Conservation (phyloP, 2,329 filamentous ascomycete species). For the Epichloe gansuensis region DNA sequence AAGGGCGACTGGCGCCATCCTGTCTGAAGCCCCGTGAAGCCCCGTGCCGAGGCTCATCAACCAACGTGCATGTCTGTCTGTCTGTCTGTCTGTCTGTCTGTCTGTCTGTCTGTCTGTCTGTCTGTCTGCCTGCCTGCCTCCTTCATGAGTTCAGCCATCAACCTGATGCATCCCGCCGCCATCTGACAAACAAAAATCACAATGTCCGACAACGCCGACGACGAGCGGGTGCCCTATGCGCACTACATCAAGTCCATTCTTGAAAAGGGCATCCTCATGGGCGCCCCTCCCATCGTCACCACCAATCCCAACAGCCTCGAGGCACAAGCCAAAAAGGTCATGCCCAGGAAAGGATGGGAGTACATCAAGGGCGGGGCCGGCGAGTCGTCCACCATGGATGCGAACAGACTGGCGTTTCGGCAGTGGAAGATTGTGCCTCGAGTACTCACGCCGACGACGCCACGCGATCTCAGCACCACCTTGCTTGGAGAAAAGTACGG, state of each 20-base stretch:
- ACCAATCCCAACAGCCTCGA: conserved; percentile 46
- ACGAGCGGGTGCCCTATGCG: conserved; percentile 21
- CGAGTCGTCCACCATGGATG: conserved; percentile 46
- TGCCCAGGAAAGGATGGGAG: conserved; percentile 38
- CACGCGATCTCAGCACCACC: conserved; percentile 35
- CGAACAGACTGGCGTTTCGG: conserved; percentile 44
- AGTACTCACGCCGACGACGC: conserved; percentile 31
- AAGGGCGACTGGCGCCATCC: background rate
- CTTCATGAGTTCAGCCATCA: background rate
- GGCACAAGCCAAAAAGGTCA: conserved; percentile 35
- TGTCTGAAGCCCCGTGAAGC: background rate
- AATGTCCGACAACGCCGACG: conserved; percentile 9
- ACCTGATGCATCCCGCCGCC: background rate
- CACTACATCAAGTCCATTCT: conserved; percentile 37
- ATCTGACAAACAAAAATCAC: conserved; percentile 2
- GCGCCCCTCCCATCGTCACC: conserved; percentile 37
- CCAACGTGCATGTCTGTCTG: no score
- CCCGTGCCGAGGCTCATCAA: background rate
- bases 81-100: no score
- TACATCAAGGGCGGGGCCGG: conserved; percentile 52
- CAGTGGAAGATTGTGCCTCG: conserved; percentile 39
- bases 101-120: no score
- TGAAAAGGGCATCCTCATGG: conserved; percentile 34
- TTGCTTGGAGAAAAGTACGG: conserved; percentile 39
- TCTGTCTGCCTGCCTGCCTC: no score